Base-by-base conservation (phyloP, 2,329 filamentous ascomycete genomes). In the Arthrobotrys sinensis region DNA sequence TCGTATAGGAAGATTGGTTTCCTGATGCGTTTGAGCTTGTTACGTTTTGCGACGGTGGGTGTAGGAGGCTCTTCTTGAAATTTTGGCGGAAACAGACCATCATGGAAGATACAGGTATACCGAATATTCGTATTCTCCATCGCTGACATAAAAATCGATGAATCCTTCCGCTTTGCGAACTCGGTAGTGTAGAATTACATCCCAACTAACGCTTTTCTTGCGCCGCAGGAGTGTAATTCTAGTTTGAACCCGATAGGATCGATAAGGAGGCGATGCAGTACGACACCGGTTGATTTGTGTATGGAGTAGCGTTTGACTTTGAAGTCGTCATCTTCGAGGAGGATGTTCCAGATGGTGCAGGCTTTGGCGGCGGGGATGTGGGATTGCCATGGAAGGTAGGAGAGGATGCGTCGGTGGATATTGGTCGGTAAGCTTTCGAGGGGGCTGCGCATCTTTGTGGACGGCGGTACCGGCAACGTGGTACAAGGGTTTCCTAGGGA, bases 341-440 rank as follows among this genome's bases (percentile, higher is more conserved):
- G n/a, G 1, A 24, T 43, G n/a, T 24, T 43, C 53, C 53, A 60
- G 53, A 60, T 24, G 0, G 5, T 7, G 16, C 16, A 60, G 19
- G 19, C 34, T 16, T 40, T 12, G 10, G 53, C 21, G 11, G 24
- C 53, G 8, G 53, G 53, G 53, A 60, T 21, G 36, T 60, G 53
- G 36, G 53, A 60, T 40, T 60, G 34, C 53, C 53, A 60, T 7
- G 53, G 53, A 7, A 60, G 53, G 36, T 40, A 16, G n/a, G 53
- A 60, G 53, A 60, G 53, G 36, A 60, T 60, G 53, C 6, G 53
- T 0, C 53, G 53, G 19, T 60, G 53, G 36, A 60, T 14, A 16
- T 14, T 0, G 34, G 11, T 4, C 24, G 53, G 53, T 1, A 60
- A 11, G 19, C n/a, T 1, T 21, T 38, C 10, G 10, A 60, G 16